These are phyloP conservation scores for Aspergillus clavatus DNA, from an alignment of 2,329 filamentous ascomycete species.

Conservation along the genomic window DNA sequence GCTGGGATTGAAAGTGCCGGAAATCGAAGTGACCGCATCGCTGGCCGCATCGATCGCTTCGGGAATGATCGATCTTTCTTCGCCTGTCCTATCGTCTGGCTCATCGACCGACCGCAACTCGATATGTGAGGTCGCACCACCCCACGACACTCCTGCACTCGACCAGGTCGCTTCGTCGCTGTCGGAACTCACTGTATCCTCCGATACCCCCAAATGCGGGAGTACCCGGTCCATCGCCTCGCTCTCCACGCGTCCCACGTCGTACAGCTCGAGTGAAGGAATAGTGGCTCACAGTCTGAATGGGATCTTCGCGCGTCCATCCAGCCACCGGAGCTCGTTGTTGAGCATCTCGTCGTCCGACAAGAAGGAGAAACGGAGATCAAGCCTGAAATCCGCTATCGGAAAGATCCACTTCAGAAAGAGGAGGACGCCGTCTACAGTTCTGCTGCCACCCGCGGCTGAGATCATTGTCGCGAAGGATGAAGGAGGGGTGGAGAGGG, in stretches of 20 bases:
- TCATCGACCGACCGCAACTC: constrained; percentile 33
- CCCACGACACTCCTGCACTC: constrained; percentile 20
- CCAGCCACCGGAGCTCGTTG: constrained; percentile 22
- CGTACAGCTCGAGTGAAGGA: constrained; percentile 35
- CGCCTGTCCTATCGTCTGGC: constrained; percentile 28
- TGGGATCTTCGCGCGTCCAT: constrained; percentile 12
- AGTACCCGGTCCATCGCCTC: constrained; percentile 38
- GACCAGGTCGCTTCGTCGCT: constrained; percentile 29
- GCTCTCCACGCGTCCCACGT: constrained; percentile 37
- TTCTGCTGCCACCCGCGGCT: constrained; percentile 25
- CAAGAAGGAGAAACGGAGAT: constrained; percentile 28
- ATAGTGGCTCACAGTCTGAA: constrained; percentile 16
- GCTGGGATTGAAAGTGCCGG: constrained; percentile 34
- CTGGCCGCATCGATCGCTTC: constrained; percentile 34
- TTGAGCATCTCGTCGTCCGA: constrained; percentile 25
- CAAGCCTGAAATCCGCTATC: constrained; percentile 32
- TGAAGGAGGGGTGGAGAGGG: constrained; percentile 30
- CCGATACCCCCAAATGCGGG: constrained; percentile 24
- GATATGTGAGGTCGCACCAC: constrained; percentile 24
- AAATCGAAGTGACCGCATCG: constrained; percentile 29
- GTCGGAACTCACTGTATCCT: constrained; percentile 30
- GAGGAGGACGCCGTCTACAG: constrained; percentile 26
- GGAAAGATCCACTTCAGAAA: constrained; percentile 35
- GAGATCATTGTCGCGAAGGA: constrained; percentile 24
- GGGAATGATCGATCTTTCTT: constrained; percentile 33